Conservation (phyloP, 345 rosid species). For the Gossypium stocksii region DNA sequence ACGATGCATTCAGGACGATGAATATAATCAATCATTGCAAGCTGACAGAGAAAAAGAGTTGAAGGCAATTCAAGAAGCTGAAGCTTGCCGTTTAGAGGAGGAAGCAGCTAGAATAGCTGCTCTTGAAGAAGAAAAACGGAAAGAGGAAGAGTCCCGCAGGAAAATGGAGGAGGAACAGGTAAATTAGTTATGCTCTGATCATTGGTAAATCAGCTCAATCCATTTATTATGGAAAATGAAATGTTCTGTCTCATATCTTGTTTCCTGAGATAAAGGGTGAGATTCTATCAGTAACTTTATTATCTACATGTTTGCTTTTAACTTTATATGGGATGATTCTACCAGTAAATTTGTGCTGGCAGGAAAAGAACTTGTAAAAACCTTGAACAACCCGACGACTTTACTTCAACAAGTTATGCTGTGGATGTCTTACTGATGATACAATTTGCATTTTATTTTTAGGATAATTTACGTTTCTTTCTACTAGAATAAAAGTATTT, state of each 20-base stretch:
- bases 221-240: not conserved
- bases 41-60: slow-evolving; percentile 94
- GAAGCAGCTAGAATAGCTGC: slow-evolving; percentile 75
- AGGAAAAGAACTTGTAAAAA: slow-evolving; percentile 1
- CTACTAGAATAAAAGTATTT: not conserved
- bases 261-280: not conserved
- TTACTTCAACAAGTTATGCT: not conserved
- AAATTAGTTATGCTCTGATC: slow-evolving; percentile 8
- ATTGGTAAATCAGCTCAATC: not conserved
- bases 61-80: slow-evolving; percentile 80
- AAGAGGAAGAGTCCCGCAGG: slow-evolving; percentile 69
- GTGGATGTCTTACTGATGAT: not conserved
- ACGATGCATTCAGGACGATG: slow-evolving; percentile 72
- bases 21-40: slow-evolving; percentile 87
- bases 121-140: slow-evolving; percentile 61
- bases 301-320: not conserved
- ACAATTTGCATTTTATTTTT: not conserved
- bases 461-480: not conserved
- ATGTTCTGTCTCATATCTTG: not conserved
- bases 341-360: not conserved
- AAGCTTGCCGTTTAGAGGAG: slow-evolving; percentile 65
- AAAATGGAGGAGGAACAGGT: slow-evolving; percentile 88
- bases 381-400: not conserved
- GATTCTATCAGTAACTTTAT: not conserved
- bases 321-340: not conserved